A percentile compares a stretch with the other conserved stretches of the same genome.
Conservation (phyloP, 208 protist genomes). For the Acanthamoeba comandoni region DNA sequence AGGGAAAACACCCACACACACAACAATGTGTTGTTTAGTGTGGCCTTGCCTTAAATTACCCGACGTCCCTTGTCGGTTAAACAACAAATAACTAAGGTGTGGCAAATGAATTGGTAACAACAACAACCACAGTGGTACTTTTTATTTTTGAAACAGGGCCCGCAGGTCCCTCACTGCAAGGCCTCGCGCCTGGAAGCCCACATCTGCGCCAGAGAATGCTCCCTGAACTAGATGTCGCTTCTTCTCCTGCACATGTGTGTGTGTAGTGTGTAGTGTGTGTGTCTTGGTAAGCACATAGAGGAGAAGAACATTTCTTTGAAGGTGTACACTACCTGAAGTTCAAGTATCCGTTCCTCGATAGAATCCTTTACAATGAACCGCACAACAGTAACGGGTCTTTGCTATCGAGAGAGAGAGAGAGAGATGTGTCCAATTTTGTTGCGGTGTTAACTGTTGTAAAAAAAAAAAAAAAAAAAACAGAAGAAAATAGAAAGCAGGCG, state of each 20-base stretch:
- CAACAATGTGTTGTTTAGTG: no score
- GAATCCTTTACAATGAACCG: constrained; percentile 67
- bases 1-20: no score
- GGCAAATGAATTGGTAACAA: no score
- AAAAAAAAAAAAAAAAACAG: no score
- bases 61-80: no score
- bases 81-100: no score
- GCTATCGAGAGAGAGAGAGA: no score
- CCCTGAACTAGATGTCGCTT: constrained; percentile 45
- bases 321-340: constrained; percentile 40
- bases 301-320: neutral
- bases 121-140: no score
- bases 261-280: neutral
- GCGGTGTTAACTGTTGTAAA: no score
- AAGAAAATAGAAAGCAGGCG: no score
- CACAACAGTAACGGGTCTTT: constrained; percentile 52
- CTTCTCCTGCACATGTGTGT: constrained; percentile 34
- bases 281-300: neutral
- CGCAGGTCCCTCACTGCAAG: constrained; percentile 63
- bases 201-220: constrained; percentile 34
- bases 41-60: no score
- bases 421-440: no score
- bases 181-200: constrained; percentile 23
- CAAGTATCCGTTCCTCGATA: constrained; percentile 70
- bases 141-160: constrained; percentile 47